Evolutionary conservation across 2,329 filamentous ascomycete genomes (phyloP).

Genomic region (Macrophomina tecta): DNA sequence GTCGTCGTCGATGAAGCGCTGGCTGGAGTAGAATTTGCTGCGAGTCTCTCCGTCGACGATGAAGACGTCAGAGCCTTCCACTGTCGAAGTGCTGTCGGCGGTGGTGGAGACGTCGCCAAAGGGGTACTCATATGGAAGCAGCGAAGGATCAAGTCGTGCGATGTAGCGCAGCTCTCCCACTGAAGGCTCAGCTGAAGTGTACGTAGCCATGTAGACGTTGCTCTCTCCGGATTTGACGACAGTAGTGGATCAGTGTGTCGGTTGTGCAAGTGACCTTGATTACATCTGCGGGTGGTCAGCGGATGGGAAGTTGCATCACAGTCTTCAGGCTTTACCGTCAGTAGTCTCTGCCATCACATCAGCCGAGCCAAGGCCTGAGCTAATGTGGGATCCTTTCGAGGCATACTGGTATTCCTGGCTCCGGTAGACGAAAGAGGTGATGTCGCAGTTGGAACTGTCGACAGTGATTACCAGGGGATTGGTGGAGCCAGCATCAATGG

Average conservation of each 20-base stretch:
- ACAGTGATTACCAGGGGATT: constrained; percentile 44
- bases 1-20: constrained; percentile 72
- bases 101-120: constrained; percentile 60
- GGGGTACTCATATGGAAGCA: constrained; percentile 43
- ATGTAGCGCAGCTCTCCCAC: constrained; percentile 67
- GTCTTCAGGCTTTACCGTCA: constrained; percentile 34
- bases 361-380: constrained; percentile 64
- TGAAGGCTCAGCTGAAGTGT: constrained; percentile 58
- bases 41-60: constrained; percentile 67
- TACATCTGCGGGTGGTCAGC: constrained; percentile 33
- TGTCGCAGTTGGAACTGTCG: constrained; percentile 62
- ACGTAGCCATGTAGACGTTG: constrained; percentile 62
- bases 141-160: constrained; percentile 60
- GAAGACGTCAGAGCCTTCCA: constrained; percentile 63
- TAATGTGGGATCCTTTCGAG: constrained; percentile 61
- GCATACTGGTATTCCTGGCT: constrained; percentile 65
- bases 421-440: constrained; percentile 67
- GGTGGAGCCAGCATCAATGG: constrained; percentile 43
- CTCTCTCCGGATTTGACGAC: constrained; percentile 66
- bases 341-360: constrained; percentile 55
- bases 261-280: constrained; percentile 68
- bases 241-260: constrained; percentile 68
- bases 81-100: constrained; percentile 53
- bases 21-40: constrained; percentile 72
- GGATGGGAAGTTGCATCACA: background rate